Evolutionary conservation across 371 early-diverging fungal species (phyloP).

Genomic region (Rhizopus sp.): DNA sequence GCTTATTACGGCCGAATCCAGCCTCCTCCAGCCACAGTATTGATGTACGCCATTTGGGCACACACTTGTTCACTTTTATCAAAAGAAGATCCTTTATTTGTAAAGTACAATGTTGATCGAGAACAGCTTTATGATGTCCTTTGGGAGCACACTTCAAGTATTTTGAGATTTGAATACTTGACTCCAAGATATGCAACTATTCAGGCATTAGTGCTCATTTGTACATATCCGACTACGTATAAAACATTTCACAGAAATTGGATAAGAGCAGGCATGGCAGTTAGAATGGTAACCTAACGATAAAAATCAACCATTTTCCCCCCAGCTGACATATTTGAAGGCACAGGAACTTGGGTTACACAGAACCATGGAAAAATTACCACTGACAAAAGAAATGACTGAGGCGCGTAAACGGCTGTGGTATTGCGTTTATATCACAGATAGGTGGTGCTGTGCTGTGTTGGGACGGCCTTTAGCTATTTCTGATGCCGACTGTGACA

Average conservation of each 20-base stretch:
- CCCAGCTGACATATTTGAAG: conserved; percentile 8
- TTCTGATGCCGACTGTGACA: conserved; percentile 51
- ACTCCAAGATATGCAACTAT: conserved; percentile 36
- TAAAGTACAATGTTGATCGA: conserved; percentile 22
- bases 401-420: conserved; percentile 42
- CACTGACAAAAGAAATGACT: conserved; percentile 22
- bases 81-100: conserved; percentile 33
- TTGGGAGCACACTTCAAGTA: conserved; percentile 26
- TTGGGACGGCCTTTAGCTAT: conserved; percentile 52
- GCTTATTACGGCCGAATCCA: conserved; percentile 34
- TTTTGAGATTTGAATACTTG: conserved; percentile 37
- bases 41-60: conserved; percentile 41
- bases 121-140: conserved; percentile 31
- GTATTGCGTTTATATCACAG: conserved; percentile 43
- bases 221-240: conserved; percentile 33
- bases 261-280: conserved; percentile 50
- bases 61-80: conserved; percentile 31
- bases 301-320: neutral
- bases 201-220: conserved; percentile 44
- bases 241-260: conserved; percentile 39
- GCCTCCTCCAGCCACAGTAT: conserved; percentile 36
- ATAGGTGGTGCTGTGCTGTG: conserved; percentile 47
- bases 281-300: conserved; percentile 38
- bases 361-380: conserved; percentile 28
- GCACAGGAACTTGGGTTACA: conserved; percentile 50